Conservation (phyloP, 2,329 filamentous ascomycete species). For the Byssoonygena ceratinophila region DNA sequence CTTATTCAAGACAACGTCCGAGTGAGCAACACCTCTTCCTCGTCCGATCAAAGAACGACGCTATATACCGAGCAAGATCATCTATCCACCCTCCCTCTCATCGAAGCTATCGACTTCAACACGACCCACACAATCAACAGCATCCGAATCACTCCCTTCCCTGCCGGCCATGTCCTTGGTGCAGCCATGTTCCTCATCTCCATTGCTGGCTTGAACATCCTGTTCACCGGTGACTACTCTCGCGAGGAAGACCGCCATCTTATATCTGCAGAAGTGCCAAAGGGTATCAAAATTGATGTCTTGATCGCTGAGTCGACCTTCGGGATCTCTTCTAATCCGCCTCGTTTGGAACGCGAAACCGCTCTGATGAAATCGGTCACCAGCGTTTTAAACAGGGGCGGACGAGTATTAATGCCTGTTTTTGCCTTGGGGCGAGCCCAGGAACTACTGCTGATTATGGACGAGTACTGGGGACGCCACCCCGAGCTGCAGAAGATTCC, state of each 20-base stretch:
- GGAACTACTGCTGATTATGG: conserved; percentile 83
- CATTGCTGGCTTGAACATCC: conserved; percentile 89
- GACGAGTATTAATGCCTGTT: conserved; percentile 85
- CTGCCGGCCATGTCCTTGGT: conserved; percentile 92
- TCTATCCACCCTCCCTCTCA: conserved; percentile 80
- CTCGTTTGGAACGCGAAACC: conserved; percentile 79
- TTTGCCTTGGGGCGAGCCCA: conserved; percentile 91
- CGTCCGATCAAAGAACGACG: conserved; percentile 51
- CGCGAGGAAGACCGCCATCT: conserved; percentile 91
- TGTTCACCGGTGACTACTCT: conserved; percentile 97
- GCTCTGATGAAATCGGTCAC: conserved; percentile 95
- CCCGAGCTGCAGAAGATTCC: conserved; percentile 78
- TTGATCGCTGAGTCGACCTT: conserved; percentile 97
- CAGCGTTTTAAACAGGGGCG: conserved; percentile 77
- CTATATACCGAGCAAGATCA: conserved; percentile 95
- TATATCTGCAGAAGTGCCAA: conserved; percentile 83
- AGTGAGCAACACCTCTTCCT: conserved; percentile 60
- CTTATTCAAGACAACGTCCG: conserved; percentile 94
- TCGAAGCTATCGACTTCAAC: conserved; percentile 96
- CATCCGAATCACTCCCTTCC: conserved; percentile 92
- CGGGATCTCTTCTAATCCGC: conserved; percentile 86
- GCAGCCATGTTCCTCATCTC: conserved; percentile 98
- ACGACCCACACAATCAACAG: conserved; percentile 96
- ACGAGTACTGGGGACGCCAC: conserved; percentile 93
- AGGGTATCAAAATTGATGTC: conserved; percentile 83